These are phyloP conservation scores for Aquilaria agallochum DNA, from an alignment of 441 rosid genomes.

Conservation along the genomic window DNA sequence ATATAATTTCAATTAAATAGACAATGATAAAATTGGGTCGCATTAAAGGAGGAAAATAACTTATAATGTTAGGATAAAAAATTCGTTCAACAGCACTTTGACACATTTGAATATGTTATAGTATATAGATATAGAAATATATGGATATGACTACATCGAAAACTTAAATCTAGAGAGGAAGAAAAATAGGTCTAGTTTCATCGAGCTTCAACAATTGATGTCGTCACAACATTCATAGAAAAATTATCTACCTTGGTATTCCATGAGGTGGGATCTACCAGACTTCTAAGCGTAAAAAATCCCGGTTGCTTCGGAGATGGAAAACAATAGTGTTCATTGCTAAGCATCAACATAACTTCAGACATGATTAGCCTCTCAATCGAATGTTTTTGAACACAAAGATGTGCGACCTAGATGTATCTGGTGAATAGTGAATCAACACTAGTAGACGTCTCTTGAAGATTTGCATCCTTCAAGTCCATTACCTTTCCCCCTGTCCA, in stretches of 20 bases:
- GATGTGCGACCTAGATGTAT: background rate
- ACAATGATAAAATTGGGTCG: no score
- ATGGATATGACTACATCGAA: no score
- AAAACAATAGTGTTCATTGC: background rate
- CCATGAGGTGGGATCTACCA: background rate
- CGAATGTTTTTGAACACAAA: conserved; percentile 11
- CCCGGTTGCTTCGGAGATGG: no score
- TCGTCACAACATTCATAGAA: conserved; percentile 5
- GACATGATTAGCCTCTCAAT: conserved; percentile 15
- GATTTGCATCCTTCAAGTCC: background rate
- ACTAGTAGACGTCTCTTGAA: conserved; percentile 2
- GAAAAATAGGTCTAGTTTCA: no score
- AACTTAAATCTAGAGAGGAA: background rate
- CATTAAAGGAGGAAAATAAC: no score
- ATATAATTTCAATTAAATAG: no score
- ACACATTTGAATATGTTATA: no score
- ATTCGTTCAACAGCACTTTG: no score
- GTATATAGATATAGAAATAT: no score
- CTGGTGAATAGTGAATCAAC: conserved; percentile 6
- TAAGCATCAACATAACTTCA: conserved; percentile 13
- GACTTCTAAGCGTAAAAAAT: background rate
- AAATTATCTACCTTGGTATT: background rate
- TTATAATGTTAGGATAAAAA: no score
- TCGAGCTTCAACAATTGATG: background rate
- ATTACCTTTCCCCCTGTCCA: conserved; percentile 2